Base-by-base conservation (phyloP, 495 filamentous ascomycete species). In the Penicillium lagena region DNA sequence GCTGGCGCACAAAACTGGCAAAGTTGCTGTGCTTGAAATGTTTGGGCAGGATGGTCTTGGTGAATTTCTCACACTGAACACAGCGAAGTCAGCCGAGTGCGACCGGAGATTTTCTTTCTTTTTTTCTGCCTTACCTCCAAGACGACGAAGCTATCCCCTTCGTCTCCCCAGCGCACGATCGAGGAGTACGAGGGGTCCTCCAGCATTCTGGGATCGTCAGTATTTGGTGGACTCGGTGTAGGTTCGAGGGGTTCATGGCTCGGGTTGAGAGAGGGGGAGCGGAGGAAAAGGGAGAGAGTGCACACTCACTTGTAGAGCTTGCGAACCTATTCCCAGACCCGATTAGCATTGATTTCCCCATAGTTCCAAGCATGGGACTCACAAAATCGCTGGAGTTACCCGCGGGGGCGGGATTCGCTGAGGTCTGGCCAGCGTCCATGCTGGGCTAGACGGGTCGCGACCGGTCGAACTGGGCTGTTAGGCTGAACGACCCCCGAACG, bases 21-120 rank as follows among this genome's bases (percentile, higher is more conserved):
- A 99, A 97, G 62, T 99, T 99, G 80, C 89, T 95, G 67, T 97
- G 91, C 70, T 97, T 99, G 76, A 97, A 97, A 61, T 99, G 93
- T 60, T 96, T 96, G 1, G 93, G 94, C 13, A 98, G 77, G 52
- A 99, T 96, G 39, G 85, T 84, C 64, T 96, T 97, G 37, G 93
- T 97, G 59, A 99, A 99, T 63, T 94, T 93, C 58, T 97, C 94
- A 64, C 93, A 95, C 93, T 96, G 62, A 27, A 36, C 32, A 35
- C 12, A 47, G 22, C 28, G 35, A 12, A 31, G 49, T 56, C 40
- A 61, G 47, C 40, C 40, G 13, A 22, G 22, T 22, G 22, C 22
- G 22, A 22, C 22, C 22, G 22, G 22, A 6, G 22, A 22, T 22
- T 22, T 22, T 22, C 22, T 3, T 22, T 3, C 1, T 4, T 22